Evolutionary conservation across 176 grass and related monocot genomes (phyloP), one percentile per base, ranked within the genome.

Genomic region (Echinochloa phyllopogon): DNA sequence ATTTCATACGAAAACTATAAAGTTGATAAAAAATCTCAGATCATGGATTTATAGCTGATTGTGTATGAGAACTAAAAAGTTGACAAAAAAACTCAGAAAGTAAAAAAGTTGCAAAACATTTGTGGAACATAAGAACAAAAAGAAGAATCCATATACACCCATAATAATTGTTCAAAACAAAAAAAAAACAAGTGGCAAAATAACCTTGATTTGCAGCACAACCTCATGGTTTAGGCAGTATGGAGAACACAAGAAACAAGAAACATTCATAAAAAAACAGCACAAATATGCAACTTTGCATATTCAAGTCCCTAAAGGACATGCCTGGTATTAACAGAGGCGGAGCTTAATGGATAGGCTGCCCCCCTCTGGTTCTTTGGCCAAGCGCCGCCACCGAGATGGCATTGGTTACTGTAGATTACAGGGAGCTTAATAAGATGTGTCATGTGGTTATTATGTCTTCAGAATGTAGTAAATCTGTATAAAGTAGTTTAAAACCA

Each of bases 81-180:
- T 74, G 13, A 39, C 6, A 78, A 69, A 83, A 78, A 72, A 78
- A 64, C 27, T 43, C 16, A 75, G 10, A 72, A 73, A 75, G 17
- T 29, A 44, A 70, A 52, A 23, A 64, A 37, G 36, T 64, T 15
- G 2, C 16, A 25, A 77, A 83, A 64, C 4, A 50, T 24, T 65
- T n/a, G 14, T 45, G 37, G 69, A 83, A 64, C 52, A 59, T 53
- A 37, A 78, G 56, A 77, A 72, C 70, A 39, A 72, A 87, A 85
- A 27, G 16, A 49, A 38, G 17, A 74, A 65, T 58, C 17, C 48
- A 24, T 59, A 45, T 4, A 14, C 18, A 13, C 15, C 43, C 51
- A 60, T 71, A 72, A 66, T 64, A 69, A 84, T 27, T 74, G 7
- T 45, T 59, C 41, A 29, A 89, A 65, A 39, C 20, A 44, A 47